A percentile compares a stretch with the other conserved stretches of the same genome.
These are phyloP conservation scores for Flaveria robusta DNA, from an alignment of 129 eudicot species.

Conservation along the genomic window DNA sequence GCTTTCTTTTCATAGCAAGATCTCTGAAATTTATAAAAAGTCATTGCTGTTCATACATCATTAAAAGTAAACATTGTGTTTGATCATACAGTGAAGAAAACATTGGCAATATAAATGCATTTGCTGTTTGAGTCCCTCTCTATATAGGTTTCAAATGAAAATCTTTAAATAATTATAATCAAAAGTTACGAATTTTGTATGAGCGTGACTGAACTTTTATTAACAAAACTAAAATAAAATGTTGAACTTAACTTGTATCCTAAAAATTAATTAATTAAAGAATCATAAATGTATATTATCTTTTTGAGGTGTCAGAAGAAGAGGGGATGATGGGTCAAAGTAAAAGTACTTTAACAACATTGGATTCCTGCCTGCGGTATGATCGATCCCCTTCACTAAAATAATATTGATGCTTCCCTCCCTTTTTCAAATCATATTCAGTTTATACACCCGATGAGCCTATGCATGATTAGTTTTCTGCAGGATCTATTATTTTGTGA, in stretches of 20 bases:
- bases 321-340: constrained; percentile 13
- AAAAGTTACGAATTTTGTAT: too few species aligned
- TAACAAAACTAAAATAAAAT: too few species aligned
- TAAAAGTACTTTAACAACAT: not conserved
- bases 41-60: not conserved
- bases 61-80: constrained; percentile 7
- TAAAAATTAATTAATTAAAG: too few species aligned
- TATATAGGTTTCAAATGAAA: not conserved
- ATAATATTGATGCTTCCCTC: constrained; percentile 24
- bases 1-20: too few species aligned
- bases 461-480: constrained; percentile 19
- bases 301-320: not conserved
- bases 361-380: constrained; percentile 16
- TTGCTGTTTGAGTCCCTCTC: not conserved
- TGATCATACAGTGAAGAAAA: not conserved
- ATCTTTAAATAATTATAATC: too few species aligned
- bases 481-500: constrained; percentile 11
- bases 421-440: constrained; percentile 20
- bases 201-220: too few species aligned
- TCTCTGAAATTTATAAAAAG: too few species aligned
- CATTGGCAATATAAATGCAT: constrained; percentile 7
- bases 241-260: too few species aligned
- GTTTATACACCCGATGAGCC: constrained; percentile 15
- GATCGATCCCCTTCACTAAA: constrained; percentile 22
- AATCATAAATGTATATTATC: too few species aligned